phyloP scores from a whole-genome alignment of 345 rosid genomes.

The Populus tremula region DNA sequence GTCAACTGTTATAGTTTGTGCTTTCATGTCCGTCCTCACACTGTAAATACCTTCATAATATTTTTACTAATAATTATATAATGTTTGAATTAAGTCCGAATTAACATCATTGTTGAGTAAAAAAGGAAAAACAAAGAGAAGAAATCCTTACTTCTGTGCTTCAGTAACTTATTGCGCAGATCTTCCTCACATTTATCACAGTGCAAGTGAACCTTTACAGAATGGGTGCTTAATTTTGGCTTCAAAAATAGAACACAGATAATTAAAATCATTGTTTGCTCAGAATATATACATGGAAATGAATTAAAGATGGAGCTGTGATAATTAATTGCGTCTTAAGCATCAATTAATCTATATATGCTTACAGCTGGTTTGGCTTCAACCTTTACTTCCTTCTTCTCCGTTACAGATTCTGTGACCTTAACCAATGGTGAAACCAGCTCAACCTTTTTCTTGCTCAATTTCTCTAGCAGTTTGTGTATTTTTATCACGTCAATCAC shows the following conservation, averaged over 20 bases:
- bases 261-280: background rate
- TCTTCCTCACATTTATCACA: constrained; percentile 71
- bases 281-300: no score
- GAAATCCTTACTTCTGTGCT: constrained; percentile 51
- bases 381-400: constrained; percentile 35
- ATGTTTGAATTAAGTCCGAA: no score
- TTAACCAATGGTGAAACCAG: constrained; percentile 55
- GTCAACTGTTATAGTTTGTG: constrained; percentile 63
- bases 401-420: constrained; percentile 24
- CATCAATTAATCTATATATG: no score
- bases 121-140: no score
- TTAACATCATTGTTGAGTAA: no score
- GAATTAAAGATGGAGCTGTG: no score
- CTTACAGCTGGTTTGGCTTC: constrained; percentile 26
- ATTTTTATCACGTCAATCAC: constrained; percentile 49
- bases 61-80: background rate
- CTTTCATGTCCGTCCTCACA: constrained; percentile 61
- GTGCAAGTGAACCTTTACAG: constrained; percentile 67
- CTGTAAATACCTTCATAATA: constrained; percentile 48
- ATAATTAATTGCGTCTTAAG: no score
- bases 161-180: constrained; percentile 48
- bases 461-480: constrained; percentile 57
- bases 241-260: constrained; percentile 15
- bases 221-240: constrained; percentile 42
- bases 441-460: constrained; percentile 66